Evolutionary conservation across 345 rosid genomes (phyloP), one percentile per base, ranked within the genome.

Genomic region (Salix udensis): DNA sequence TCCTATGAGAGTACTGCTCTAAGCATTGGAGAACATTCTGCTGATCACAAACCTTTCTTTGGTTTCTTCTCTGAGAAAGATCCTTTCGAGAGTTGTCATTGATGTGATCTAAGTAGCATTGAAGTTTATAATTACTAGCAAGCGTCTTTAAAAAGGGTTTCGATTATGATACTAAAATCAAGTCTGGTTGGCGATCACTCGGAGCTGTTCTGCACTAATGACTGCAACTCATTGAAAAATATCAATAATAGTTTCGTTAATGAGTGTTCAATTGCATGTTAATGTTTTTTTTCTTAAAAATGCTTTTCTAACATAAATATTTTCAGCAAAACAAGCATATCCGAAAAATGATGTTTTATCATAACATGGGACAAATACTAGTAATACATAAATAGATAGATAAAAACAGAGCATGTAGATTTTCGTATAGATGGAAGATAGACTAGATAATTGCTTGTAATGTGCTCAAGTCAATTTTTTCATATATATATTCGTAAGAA

Each of bases 31-130:
- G 77, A 73, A 5, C 78, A 70, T 23, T 71, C 28, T 21, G 23
- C 58, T 62, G 77, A 66, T 36, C 73, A 62, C 3, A 77, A 77
- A 68, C 81, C 85, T 65, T 85, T 82, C 80, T 78, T 83, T 42
- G 87, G 85, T 79, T 86, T 88, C 74, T 88, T 86, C 74, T 71
- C 87, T 2, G 76, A 76, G 18, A 53, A 52, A 15, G 75, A 42
- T 24, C 34, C 55, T 50, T 74, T 2, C n/a, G 24, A 50, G 52
- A 48, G 62, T 34, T 12, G 11, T 55, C 64, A 24, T 67, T 66
- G 37, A 28, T 31, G 46, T 66, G 71, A 39, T 10, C 68, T 52
- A 46, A 28, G 0, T 52, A 46, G 16, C 12, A 1, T 58, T n/a
- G 62, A 58, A n/a, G 28, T 9, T 55, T n/a, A 9, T 58, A 21